A percentile compares a stretch with the other conserved stretches of the same genome.
These are phyloP conservation scores for Trichoderma koningii DNA, from an alignment of 2,329 filamentous ascomycete species.

Conservation along the genomic window DNA sequence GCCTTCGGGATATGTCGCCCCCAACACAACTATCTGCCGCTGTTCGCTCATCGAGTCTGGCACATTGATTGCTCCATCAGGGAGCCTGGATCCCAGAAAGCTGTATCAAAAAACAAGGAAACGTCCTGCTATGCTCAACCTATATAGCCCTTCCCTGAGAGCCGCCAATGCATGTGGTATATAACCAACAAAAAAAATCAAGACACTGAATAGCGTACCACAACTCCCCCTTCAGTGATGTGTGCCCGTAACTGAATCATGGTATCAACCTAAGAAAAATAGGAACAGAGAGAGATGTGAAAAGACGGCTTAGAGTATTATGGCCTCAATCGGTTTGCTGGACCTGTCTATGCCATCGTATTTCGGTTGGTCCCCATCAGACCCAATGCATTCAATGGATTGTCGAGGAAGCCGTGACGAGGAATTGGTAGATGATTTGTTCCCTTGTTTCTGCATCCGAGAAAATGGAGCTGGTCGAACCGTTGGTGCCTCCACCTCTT, in stretches of 20 bases:
- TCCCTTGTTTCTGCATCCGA: not conserved
- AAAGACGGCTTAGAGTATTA: not conserved
- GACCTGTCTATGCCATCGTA: slow-evolving; percentile 42
- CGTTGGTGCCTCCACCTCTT: slow-evolving; percentile 8
- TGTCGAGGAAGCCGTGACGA: slow-evolving; percentile 5
- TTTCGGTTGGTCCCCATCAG: slow-evolving; percentile 28
- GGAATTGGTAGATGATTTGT: not conserved
- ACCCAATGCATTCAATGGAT: slow-evolving; percentile 35
- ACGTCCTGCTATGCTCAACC: slow-evolving; percentile 17
- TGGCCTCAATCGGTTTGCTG: slow-evolving; percentile 29
- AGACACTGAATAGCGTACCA: not conserved
- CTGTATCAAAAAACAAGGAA: not conserved
- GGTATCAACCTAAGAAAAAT: not conserved
- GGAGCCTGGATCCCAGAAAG: not conserved
- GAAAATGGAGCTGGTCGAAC: not conserved
- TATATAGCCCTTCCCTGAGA: not conserved
- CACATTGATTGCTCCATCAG: not conserved
- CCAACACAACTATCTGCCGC: not conserved
- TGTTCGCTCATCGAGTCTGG: not conserved
- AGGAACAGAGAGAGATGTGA: not conserved
- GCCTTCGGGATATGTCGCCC: not conserved
- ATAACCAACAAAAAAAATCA: slow-evolving; percentile 3
- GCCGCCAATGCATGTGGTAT: not conserved
- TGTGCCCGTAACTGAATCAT: not conserved
- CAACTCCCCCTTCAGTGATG: not conserved